Evolutionary conservation across 305 asterid genomes (phyloP).

Genomic region (Ajuga reptans): DNA sequence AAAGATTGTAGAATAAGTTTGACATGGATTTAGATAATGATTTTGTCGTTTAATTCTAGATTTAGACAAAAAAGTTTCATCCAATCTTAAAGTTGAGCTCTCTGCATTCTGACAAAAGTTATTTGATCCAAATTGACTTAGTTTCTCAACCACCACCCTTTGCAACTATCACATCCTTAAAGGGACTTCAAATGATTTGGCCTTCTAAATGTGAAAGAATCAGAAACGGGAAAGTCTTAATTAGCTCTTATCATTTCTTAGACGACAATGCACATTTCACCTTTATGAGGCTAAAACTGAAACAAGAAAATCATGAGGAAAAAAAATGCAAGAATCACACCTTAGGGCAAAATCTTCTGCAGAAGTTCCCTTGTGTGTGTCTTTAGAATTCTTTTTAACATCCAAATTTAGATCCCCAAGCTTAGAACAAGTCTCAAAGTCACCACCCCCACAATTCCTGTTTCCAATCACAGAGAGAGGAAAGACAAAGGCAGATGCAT

Average conservation of each 20-base stretch:
- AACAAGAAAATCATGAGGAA: conserved; percentile 1
- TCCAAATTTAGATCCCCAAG: conserved; percentile 82
- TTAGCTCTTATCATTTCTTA: not conserved
- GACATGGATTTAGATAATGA: not conserved
- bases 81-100: conserved; percentile 14
- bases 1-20: not conserved
- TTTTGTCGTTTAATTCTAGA: not conserved
- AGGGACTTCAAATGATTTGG: not conserved
- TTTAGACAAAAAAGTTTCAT: not conserved
- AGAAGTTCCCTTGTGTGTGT: conserved; percentile 33
- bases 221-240: not conserved
- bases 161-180: not conserved
- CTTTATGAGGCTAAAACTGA: not conserved
- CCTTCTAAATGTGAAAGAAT: conserved; percentile 5
- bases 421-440: conserved; percentile 80
- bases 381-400: conserved; percentile 49
- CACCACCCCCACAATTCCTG: conserved; percentile 60
- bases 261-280: conserved; percentile 8
- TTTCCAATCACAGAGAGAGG: conserved; percentile 29
- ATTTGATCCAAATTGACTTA: not conserved
- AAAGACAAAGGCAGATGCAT: conserved; percentile 16
- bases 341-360: conserved; percentile 44
- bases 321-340: conserved; percentile 43
- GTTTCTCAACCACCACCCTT: not conserved
- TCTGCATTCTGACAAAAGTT: conserved; percentile 1